Evolutionary conservation across 208 protist genomes (phyloP), one percentile per base, ranked within the genome.

Genomic region (Trypanosoma mega): DNA sequence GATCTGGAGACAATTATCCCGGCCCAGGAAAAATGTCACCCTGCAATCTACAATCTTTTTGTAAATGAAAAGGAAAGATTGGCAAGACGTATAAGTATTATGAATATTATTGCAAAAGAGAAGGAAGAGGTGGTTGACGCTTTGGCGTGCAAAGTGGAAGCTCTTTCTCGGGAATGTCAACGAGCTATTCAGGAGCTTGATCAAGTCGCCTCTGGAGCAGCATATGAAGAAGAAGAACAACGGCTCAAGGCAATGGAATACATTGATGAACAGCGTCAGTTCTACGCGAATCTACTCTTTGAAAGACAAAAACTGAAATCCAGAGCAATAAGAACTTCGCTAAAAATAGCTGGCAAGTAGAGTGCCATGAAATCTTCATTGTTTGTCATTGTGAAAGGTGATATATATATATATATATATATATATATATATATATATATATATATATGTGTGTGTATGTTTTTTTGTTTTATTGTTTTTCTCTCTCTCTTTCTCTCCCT

Each of bases 1-100:
- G 75, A 92, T 71, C 74, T 91, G 46, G 87, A 94, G 51, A 64
- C 62, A 31, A 92, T 94, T 48, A 87, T 91, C 26, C 87, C 87
- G 2, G 70, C 87, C 7, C 79, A 94, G 63, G 87, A 94, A 61
- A 85, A 81, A 65, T 76, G 90, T 24, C 87, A 94, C 63, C 84
- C 87, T 33, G 84, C 77, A 16, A 76, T 94, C 18, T 90, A 94
- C 69, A 94, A 92, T 56, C 55, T 94, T 39, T 74, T 94, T 20
- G 72, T 89, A 4, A 78, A 69, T 11, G 84, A 94, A 46, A 88
- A 92, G 57, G 82, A 94, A 71, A 75, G 68, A 62, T 61, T 76
- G 20, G 55, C 78, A 33, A 76, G 77, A 46, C 78, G 68, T 43
- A 80, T 94, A 11, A 86, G 82, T 52, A 69, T 85, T 23, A 68